Evolutionary conservation across 139 green algal species (phyloP).

Genomic region (Tetradesmus lagerheimii): DNA sequence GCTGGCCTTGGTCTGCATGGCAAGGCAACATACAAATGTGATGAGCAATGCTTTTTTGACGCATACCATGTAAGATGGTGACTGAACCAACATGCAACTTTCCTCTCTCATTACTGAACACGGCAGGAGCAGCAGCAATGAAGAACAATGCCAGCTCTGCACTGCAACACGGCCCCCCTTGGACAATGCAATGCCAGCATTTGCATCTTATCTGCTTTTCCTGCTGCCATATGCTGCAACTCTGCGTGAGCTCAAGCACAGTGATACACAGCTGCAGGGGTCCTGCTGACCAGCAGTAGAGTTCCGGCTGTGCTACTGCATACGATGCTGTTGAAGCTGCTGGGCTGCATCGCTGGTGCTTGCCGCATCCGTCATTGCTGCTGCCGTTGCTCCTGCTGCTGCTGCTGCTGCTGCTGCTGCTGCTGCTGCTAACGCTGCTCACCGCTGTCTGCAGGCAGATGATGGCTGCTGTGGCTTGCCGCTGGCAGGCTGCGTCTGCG

Average conservation of each 20-base stretch:
- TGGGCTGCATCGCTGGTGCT: too few species aligned
- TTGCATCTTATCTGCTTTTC: neutral
- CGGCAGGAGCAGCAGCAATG: too few species aligned
- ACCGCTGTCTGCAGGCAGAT: conserved; percentile 44
- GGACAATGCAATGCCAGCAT: too few species aligned
- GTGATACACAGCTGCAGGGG: neutral
- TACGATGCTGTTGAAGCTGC: neutral
- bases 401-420: conserved; percentile 11
- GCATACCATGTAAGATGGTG: too few species aligned
- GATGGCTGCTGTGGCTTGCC: conserved; percentile 39
- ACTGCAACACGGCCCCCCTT: too few species aligned
- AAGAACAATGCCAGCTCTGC: too few species aligned
- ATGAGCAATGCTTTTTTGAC: too few species aligned
- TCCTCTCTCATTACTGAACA: too few species aligned
- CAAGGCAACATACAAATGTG: too few species aligned
- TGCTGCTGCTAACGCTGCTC: conserved; percentile 25
- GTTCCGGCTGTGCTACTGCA: neutral
- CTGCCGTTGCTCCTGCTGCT: neutral
- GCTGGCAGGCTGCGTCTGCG: conserved; percentile 35
- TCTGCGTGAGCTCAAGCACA: neutral
- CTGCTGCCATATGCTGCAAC: too few species aligned
- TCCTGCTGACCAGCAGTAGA: neutral
- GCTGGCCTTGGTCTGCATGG: conserved; percentile 39
- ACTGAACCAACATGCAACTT: too few species aligned
- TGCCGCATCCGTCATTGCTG: too few species aligned